These are phyloP conservation scores for Vigna angularis DNA, from an alignment of 306 rosid species.

Conservation along the genomic window DNA sequence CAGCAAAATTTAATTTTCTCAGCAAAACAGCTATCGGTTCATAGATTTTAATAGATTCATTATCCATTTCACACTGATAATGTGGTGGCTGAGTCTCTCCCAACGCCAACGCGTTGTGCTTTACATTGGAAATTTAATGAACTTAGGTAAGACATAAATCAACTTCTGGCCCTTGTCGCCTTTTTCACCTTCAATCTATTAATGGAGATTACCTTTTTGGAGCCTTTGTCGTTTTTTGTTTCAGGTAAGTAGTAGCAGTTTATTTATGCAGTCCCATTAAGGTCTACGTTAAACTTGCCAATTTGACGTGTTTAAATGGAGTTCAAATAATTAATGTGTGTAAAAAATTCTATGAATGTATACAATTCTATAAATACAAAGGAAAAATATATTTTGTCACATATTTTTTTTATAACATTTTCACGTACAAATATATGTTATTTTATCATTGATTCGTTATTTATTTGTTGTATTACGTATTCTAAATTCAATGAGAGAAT, in stretches of 20 bases:
- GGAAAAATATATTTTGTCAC: too few species aligned
- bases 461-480: too few species aligned
- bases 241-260: background rate
- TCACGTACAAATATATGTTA: too few species aligned
- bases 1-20: background rate
- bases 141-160: background rate
- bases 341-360: too few species aligned
- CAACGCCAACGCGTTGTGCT: background rate
- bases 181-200: background rate
- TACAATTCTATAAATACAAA: too few species aligned
- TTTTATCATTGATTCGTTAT: too few species aligned
- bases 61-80: background rate
- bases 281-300: background rate
- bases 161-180: background rate
- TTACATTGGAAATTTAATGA: conserved; percentile 7
- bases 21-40: conserved; percentile 9
- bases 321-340: background rate
- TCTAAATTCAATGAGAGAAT: too few species aligned
- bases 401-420: too few species aligned
- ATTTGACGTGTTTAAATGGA: background rate
- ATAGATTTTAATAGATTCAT: conserved; percentile 1
- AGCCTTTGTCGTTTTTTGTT: background rate
- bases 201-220: background rate
- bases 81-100: background rate
- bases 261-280: background rate